phyloP scores from a whole-genome alignment of 1,284 basidiomycete genomes.

The Neolentinus lepideus region DNA sequence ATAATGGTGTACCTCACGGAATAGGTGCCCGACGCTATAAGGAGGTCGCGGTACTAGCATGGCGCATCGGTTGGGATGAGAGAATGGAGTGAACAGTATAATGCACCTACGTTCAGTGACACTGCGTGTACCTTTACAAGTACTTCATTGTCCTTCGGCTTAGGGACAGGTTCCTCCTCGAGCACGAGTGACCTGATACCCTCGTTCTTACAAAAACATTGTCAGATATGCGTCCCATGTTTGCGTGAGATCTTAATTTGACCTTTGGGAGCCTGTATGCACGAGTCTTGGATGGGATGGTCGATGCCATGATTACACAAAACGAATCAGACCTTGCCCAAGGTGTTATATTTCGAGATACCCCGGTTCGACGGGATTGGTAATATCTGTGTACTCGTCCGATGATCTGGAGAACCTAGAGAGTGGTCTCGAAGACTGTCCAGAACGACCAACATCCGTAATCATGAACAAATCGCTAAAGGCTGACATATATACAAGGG shows the following conservation, averaged over 20 bases:
- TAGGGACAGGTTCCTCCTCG: neutral
- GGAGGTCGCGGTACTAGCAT: conserved; percentile 34
- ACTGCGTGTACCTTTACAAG: neutral
- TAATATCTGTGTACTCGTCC: no score
- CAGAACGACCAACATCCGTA: no score
- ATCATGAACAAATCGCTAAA: no score
- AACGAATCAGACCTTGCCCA: no score
- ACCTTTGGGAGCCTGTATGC: neutral
- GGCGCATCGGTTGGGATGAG: no score
- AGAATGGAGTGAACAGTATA: neutral
- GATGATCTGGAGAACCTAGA: no score
- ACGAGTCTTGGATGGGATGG: neutral
- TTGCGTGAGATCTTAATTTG: neutral
- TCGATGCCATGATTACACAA: neutral
- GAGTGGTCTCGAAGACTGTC: no score
- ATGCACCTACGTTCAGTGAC: neutral
- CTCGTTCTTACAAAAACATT: neutral
- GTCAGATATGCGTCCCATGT: neutral
- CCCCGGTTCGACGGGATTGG: no score
- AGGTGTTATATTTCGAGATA: no score
- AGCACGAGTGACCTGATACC: neutral
- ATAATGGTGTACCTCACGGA: conserved; percentile 9
- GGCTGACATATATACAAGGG: no score
- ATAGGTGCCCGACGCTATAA: conserved; percentile 28
- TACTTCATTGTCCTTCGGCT: neutral